Conservation (phyloP, 495 filamentous ascomycete species). For the Chaetomium tenue region DNA sequence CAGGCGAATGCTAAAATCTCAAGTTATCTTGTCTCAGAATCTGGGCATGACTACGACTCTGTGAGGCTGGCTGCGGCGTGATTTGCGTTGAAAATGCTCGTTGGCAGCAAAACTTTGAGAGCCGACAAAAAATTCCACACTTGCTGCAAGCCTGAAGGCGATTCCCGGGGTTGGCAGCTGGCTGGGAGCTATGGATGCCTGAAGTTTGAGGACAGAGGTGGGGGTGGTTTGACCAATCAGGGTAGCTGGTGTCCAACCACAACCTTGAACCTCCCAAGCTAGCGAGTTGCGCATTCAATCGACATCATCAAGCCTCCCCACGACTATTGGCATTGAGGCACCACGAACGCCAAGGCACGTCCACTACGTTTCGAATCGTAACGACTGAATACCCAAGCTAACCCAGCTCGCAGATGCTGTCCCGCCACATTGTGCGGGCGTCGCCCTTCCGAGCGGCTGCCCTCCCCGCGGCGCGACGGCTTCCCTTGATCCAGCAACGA, state of each 20-base stretch:
- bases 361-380: not conserved
- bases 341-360: conserved; percentile 31
- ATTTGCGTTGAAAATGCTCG: conserved; percentile 37
- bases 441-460: conserved; percentile 54
- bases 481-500: conserved; percentile 50
- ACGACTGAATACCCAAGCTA: not conserved
- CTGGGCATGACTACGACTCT: conserved; percentile 59
- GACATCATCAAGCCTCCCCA: conserved; percentile 26
- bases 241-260: not conserved
- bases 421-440: conserved; percentile 57
- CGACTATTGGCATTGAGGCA: conserved; percentile 31
- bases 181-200: conserved; percentile 27
- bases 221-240: conserved; percentile 24
- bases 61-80: conserved; percentile 42
- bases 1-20: conserved; percentile 57
- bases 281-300: conserved; percentile 20
- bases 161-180: conserved; percentile 24
- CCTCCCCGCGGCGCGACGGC: conserved; percentile 42
- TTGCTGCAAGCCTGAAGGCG: conserved; percentile 32
- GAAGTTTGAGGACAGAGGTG: conserved; percentile 21
- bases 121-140: conserved; percentile 35
- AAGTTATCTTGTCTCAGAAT: conserved; percentile 54
- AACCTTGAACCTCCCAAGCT: conserved; percentile 18
- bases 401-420: conserved; percentile 57
- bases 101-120: conserved; percentile 50